A percentile compares a stretch with the other conserved stretches of the same genome.
Conservation (phyloP, 169 alveolate genomes). For the Eimeria tenella region DNA sequence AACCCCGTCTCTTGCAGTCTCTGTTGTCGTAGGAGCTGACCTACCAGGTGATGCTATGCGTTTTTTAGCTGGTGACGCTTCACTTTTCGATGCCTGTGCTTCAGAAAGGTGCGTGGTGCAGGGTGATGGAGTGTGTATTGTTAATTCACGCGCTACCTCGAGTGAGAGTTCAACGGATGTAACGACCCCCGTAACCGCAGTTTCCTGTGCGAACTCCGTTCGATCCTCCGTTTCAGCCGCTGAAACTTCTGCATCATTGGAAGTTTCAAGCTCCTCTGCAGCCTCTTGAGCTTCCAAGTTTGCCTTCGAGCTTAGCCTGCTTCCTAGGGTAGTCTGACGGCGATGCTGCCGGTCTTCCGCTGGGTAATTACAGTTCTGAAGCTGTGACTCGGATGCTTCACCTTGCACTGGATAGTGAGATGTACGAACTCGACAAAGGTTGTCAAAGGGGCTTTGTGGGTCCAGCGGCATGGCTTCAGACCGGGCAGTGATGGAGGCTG, state of each 20-base stretch:
- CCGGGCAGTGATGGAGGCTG: neutral
- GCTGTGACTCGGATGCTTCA: constrained; percentile 32
- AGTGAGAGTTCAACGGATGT: neutral
- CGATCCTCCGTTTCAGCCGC: neutral
- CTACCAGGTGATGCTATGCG: neutral
- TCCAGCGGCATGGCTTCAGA: neutral
- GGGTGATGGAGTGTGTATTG: neutral
- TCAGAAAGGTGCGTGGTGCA: too few species aligned
- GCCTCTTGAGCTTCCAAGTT: neutral
- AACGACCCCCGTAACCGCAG: neutral
- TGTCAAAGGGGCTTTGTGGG: neutral
- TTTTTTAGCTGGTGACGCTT: too few species aligned
- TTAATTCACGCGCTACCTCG: neutral
- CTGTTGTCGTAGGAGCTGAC: neutral
- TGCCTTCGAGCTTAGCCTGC: neutral
- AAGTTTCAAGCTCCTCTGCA: neutral
- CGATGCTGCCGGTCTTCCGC: constrained; percentile 31
- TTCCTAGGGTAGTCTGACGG: neutral
- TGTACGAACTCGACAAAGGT: constrained; percentile 3
- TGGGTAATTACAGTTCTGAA: neutral
- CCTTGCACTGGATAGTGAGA: neutral
- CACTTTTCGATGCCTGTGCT: too few species aligned
- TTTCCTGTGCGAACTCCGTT: neutral
- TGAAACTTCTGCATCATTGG: constrained; percentile 9
- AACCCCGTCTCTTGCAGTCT: neutral